A percentile compares a stretch with the other conserved stretches of the same genome.
phyloP scores from a whole-genome alignment of 371 early-diverging fungal species.

The Apophysomyces elegans region DNA sequence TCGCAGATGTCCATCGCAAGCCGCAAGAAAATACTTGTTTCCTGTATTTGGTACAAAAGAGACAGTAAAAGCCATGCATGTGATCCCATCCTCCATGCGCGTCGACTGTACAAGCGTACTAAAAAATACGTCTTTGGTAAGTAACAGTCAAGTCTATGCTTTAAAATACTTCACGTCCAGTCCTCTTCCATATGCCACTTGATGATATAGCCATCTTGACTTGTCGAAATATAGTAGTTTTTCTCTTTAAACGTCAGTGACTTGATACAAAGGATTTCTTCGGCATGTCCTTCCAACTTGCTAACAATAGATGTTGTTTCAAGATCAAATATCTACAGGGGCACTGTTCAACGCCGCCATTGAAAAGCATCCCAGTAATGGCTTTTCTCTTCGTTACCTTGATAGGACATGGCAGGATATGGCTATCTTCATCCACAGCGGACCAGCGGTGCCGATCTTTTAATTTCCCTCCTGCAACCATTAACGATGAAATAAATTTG shows the following conservation, averaged over 20 bases:
- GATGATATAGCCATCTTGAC: constrained; percentile 92
- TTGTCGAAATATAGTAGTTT: constrained; percentile 81
- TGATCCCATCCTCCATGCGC: constrained; percentile 78
- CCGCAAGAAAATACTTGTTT: constrained; percentile 88
- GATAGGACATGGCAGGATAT: constrained; percentile 87
- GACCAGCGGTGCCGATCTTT: constrained; percentile 91
- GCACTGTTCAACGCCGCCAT: too few species aligned
- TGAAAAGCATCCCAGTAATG: background rate
- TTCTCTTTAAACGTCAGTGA: constrained; percentile 73
- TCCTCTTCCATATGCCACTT: constrained; percentile 83
- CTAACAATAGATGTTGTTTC: constrained; percentile 71
- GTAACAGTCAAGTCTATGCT: background rate
- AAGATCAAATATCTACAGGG: constrained; percentile 72
- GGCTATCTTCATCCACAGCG: constrained; percentile 87
- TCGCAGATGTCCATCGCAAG: constrained; percentile 84
- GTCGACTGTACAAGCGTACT: constrained; percentile 57
- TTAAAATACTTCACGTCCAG: constrained; percentile 61
- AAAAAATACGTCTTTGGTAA: background rate
- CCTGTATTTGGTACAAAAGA: constrained; percentile 92
- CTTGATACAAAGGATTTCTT: constrained; percentile 87
- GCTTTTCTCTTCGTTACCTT: constrained; percentile 51
- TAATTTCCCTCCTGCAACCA: constrained; percentile 52
- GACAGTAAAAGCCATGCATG: constrained; percentile 94
- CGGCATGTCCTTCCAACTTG: constrained; percentile 79
- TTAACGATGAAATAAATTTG: constrained; percentile 59